Conservation (phyloP, 805 yeast genomes). For the Brettanomyces sp. region DNA sequence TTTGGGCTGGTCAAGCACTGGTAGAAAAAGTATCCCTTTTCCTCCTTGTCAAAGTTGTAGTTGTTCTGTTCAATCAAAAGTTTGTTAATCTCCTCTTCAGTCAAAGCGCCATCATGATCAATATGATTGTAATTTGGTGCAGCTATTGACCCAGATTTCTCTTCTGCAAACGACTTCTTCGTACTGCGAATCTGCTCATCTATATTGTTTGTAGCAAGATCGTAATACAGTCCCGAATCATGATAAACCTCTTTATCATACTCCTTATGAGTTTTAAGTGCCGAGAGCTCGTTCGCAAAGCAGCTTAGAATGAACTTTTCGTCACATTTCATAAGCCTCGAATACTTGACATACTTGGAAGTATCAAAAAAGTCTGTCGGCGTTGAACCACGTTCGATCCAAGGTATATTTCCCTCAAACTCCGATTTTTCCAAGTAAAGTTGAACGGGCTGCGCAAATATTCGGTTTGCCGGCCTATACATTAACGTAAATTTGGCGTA, state of each 20-base stretch:
- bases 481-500: slow-evolving; percentile 57
- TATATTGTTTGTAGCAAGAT: slow-evolving; percentile 48
- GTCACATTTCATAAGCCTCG: slow-evolving; percentile 66
- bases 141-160: slow-evolving; percentile 34
- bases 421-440: slow-evolving; percentile 15
- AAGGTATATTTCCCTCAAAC: slow-evolving; percentile 43
- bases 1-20: slow-evolving; percentile 56
- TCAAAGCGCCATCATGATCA: slow-evolving; percentile 29
- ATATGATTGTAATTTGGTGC: slow-evolving; percentile 37
- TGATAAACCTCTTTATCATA: slow-evolving; percentile 40
- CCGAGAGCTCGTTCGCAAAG: slow-evolving; percentile 49
- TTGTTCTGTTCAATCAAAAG: slow-evolving; percentile 11
- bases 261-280: slow-evolving; percentile 40
- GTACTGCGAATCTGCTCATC: slow-evolving; percentile 34
- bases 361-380: slow-evolving; percentile 16
- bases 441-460: slow-evolving; percentile 25
- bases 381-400: slow-evolving; percentile 26
- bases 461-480: slow-evolving; percentile 31
- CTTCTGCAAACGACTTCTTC: slow-evolving; percentile 21
- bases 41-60: slow-evolving; percentile 6
- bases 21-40: slow-evolving; percentile 60
- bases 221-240: slow-evolving; percentile 47
- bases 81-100: slow-evolving; percentile 7
- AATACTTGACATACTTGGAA: slow-evolving; percentile 33
- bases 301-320: slow-evolving; percentile 41